A percentile compares a stretch with the other conserved stretches of the same genome.
These are phyloP conservation scores for Lentinula raphanica DNA, from an alignment of 768 basidiomycete species.

Conservation along the genomic window DNA sequence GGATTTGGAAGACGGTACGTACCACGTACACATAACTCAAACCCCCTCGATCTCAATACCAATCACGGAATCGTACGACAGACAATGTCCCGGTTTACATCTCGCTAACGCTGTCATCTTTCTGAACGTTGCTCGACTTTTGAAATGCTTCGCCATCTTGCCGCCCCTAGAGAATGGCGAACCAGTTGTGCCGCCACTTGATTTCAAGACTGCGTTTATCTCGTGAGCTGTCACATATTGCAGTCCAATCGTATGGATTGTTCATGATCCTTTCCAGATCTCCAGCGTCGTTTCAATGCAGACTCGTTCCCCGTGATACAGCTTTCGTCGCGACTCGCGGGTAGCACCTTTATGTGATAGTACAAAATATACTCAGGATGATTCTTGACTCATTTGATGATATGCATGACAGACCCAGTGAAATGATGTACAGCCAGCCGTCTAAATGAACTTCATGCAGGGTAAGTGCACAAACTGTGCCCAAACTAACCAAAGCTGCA, in stretches of 20 bases:
- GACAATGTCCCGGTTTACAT: constrained; percentile 6
- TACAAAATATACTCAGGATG: not conserved
- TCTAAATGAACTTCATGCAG: not conserved
- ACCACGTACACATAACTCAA: not conserved
- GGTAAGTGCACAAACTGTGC: not conserved
- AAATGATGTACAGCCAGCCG: not conserved
- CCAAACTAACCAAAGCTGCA: constrained; percentile 3
- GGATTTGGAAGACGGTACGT: constrained; percentile 7
- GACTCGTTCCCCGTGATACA: not conserved
- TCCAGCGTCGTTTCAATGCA: not conserved
- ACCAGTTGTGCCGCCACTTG: not conserved
- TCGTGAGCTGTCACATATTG: not conserved
- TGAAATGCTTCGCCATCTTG: not conserved
- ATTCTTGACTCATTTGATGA: not conserved
- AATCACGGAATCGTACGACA: not conserved
- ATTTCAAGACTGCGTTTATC: not conserved
- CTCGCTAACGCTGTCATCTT: not conserved
- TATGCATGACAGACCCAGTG: not conserved
- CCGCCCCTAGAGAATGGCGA: not conserved
- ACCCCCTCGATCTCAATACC: not conserved
- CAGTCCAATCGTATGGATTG: not conserved
- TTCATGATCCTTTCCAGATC: not conserved
- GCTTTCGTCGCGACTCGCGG: not conserved
- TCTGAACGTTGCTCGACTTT: not conserved
- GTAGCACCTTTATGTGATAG: not conserved